phyloP scores from a whole-genome alignment of 495 filamentous ascomycete species.

The Penicillium angulare region DNA sequence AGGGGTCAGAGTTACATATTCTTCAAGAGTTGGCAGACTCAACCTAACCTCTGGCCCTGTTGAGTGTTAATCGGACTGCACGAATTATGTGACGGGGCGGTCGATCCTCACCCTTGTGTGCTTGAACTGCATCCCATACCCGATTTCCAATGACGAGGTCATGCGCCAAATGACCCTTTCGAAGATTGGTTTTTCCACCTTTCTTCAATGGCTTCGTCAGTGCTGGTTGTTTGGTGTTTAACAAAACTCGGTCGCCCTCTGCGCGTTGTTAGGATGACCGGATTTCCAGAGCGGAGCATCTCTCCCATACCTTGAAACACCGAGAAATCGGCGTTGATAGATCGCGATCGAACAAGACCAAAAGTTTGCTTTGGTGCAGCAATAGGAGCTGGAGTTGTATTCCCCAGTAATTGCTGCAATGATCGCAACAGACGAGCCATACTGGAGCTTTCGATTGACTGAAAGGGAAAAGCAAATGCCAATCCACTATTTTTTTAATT shows the following conservation, averaged over 20 bases:
- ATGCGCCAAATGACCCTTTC: constrained; percentile 53
- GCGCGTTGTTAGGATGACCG: constrained; percentile 8
- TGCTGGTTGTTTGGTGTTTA: constrained; percentile 49
- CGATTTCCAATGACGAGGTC: constrained; percentile 61
- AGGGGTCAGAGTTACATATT: constrained; percentile 64
- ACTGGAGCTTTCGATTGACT: constrained; percentile 10
- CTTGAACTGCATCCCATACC: constrained; percentile 53
- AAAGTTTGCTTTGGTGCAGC: constrained; percentile 4
- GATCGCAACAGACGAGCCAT: constrained; percentile 44
- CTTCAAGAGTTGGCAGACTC: constrained; percentile 63
- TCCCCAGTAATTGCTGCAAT: constrained; percentile 35
- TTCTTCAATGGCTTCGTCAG: constrained; percentile 51
- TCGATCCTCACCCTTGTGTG: constrained; percentile 41
- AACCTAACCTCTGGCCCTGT: constrained; percentile 51
- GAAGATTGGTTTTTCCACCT: constrained; percentile 44
- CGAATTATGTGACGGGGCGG: not conserved
- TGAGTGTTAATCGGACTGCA: constrained; percentile 3
- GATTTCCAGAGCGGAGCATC: not conserved
- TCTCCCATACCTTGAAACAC: constrained; percentile 34
- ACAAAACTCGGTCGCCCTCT: constrained; percentile 60
- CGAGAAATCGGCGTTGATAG: constrained; percentile 44
- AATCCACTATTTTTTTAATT: not conserved
- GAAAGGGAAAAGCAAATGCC: constrained; percentile 15
- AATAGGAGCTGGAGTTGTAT: constrained; percentile 7
- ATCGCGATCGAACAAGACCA: constrained; percentile 14